Percentiles rank a stretch among this genome's conserved stretches.
Conservation (phyloP, 768 basidiomycete species). For the Boletus barrowsii region DNA sequence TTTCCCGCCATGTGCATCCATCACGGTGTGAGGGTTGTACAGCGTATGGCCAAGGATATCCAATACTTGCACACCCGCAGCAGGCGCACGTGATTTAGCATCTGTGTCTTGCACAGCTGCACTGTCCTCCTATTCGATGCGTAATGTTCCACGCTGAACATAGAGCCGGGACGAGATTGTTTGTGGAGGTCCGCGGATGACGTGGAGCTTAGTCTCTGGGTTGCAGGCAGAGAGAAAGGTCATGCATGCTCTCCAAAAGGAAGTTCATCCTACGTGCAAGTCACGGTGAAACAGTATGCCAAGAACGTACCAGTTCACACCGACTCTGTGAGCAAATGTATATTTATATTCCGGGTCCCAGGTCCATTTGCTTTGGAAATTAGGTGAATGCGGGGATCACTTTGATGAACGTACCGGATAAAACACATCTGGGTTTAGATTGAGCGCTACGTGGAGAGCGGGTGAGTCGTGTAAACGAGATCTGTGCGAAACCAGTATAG, state of each 20-base stretch:
- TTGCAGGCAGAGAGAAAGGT: slow-evolving; percentile 11
- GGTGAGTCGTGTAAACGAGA: slow-evolving; percentile 12
- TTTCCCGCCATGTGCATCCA: slow-evolving; percentile 2
- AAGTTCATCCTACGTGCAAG: slow-evolving; percentile 4
- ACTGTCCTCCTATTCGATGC: slow-evolving; percentile 5
- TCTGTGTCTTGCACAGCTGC: slow-evolving; percentile 3
- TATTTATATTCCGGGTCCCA: not conserved
- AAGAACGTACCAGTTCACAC: slow-evolving; percentile 9
- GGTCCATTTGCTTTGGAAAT: not conserved
- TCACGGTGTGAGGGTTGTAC: not conserved
- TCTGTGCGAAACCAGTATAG: slow-evolving; percentile 1
- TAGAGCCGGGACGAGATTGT: slow-evolving; percentile 10
- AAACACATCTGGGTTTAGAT: not conserved
- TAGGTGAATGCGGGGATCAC: not conserved
- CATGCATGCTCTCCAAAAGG: slow-evolving; percentile 13
- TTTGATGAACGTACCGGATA: slow-evolving; percentile 7
- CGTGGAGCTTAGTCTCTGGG: slow-evolving; percentile 16
- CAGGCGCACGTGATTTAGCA: slow-evolving; percentile 3
- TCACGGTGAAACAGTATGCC: not conserved
- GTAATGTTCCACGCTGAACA: slow-evolving; percentile 12
- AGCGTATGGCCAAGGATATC: slow-evolving; percentile 2
- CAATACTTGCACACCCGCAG: not conserved
- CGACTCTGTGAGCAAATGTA: not conserved
- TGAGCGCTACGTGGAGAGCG: not conserved
- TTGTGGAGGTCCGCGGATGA: slow-evolving; percentile 21